A percentile compares a stretch with the other conserved stretches of the same genome.
Evolutionary conservation across 148 eudicot species (phyloP).

Genomic region (Agrostemma githago): DNA sequence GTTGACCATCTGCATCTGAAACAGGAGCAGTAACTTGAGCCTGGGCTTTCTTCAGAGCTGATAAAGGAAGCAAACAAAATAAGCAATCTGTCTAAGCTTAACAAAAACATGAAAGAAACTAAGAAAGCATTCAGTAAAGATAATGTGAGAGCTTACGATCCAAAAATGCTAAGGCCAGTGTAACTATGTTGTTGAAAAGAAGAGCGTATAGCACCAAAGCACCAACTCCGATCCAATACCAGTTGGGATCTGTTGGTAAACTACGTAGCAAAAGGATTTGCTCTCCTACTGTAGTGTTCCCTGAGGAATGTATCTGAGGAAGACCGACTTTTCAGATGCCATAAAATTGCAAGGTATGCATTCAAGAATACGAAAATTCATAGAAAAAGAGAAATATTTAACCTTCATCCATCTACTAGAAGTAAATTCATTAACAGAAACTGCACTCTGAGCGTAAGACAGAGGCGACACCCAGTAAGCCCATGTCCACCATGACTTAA

Average conservation of each 20-base stretch:
- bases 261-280: constrained; percentile 39
- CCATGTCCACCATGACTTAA: constrained; percentile 92
- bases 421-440: constrained; percentile 75
- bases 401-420: constrained; percentile 83
- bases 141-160: constrained; percentile 48
- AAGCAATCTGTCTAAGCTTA: constrained; percentile 1
- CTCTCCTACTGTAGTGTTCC: constrained; percentile 53
- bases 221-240: constrained; percentile 88
- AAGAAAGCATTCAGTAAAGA: neutral
- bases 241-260: constrained; percentile 42
- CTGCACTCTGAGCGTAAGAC: constrained; percentile 70
- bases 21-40: constrained; percentile 35
- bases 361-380: neutral
- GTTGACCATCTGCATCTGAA: constrained; percentile 23
- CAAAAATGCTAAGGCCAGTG: constrained; percentile 53
- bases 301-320: constrained; percentile 39
- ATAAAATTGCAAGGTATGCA: neutral
- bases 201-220: constrained; percentile 49
- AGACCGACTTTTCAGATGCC: constrained; percentile 2
- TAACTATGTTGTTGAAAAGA: constrained; percentile 59
- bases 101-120: neutral
- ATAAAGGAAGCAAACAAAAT: constrained; percentile 20
- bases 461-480: constrained; percentile 89
- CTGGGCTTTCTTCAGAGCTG: constrained; percentile 56
- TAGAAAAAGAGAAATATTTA: neutral